A percentile compares a stretch with the other conserved stretches of the same genome.
phyloP scores from a whole-genome alignment of 306 rosid genomes.

The Lathyrus aphaca region DNA sequence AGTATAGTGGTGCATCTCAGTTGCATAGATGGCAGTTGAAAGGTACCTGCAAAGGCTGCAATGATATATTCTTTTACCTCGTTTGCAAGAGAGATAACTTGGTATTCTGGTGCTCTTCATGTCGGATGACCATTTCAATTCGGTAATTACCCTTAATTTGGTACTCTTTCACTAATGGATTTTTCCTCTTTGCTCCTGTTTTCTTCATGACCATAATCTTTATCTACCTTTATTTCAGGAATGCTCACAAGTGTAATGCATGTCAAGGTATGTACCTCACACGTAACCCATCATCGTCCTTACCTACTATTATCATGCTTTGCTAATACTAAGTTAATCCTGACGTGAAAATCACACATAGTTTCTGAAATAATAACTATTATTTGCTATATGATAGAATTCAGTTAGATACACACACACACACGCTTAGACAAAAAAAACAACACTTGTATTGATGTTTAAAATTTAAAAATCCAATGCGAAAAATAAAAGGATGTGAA shows the following conservation, averaged over 20 bases:
- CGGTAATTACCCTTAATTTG: conserved; percentile 52
- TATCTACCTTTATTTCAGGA: conserved; percentile 58
- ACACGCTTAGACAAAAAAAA: not conserved
- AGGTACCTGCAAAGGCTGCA: conserved; percentile 54
- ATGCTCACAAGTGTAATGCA: conserved; percentile 67
- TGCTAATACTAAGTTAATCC: conserved; percentile 5
- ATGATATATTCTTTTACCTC: conserved; percentile 78
- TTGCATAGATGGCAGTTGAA: conserved; percentile 55
- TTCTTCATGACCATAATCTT: conserved; percentile 31
- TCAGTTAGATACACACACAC: not conserved
- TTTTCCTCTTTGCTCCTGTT: conserved; percentile 15
- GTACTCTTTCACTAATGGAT: not conserved
- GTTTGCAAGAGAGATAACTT: conserved; percentile 82
- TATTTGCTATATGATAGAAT: conserved; percentile 10
- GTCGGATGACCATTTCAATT: conserved; percentile 61
- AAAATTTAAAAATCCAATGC: conserved; percentile 27
- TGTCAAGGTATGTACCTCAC: conserved; percentile 76
- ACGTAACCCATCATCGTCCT: conserved; percentile 28
- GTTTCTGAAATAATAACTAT: conserved; percentile 21
- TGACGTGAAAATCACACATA: conserved; percentile 4
- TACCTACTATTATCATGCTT: conserved; percentile 28
- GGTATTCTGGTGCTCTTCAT: conserved; percentile 68
- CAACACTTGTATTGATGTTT: conserved; percentile 18
- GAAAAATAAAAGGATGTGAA: conserved; percentile 12
- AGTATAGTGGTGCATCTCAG: conserved; percentile 44